A percentile compares a stretch with the other conserved stretches of the same genome.
Evolutionary conservation across 257 asterid species (phyloP).

Genomic region (Handroanthus guayacan): DNA sequence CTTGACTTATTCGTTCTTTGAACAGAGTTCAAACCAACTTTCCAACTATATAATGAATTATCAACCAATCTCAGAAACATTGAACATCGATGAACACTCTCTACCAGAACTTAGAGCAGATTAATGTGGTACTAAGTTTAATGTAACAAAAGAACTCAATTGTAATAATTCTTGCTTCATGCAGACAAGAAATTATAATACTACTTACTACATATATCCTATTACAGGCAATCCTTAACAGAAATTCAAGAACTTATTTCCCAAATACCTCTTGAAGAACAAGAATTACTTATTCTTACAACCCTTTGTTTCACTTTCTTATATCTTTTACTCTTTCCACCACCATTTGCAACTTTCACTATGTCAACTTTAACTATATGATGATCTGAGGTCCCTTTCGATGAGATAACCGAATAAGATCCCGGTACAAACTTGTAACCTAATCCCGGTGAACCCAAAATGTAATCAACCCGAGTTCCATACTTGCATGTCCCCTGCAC

Average conservation of each 20-base stretch:
- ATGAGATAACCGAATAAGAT: slow-evolving; percentile 80
- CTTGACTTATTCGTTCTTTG: too few species aligned
- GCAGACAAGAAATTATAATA: too few species aligned
- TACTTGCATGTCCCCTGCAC: slow-evolving; percentile 96
- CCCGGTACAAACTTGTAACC: slow-evolving; percentile 78
- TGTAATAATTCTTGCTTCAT: too few species aligned
- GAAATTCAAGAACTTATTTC: slow-evolving; percentile 25
- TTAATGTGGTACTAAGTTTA: too few species aligned
- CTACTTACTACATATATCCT: too few species aligned
- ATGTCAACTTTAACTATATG: slow-evolving; percentile 89
- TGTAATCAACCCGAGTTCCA: slow-evolving; percentile 91
- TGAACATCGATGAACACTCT: background rate
- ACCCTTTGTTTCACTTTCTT: slow-evolving; percentile 49
- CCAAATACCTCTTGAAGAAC: slow-evolving; percentile 52
- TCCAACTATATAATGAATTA: too few species aligned
- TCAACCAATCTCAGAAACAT: too few species aligned
- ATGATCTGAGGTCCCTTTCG: slow-evolving; percentile 95
- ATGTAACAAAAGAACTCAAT: too few species aligned
- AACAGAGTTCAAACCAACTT: too few species aligned
- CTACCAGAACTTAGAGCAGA: too few species aligned
- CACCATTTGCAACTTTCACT: slow-evolving; percentile 46
- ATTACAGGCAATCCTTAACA: too few species aligned
- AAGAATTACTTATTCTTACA: slow-evolving; percentile 50
- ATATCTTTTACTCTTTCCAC: slow-evolving; percentile 33
- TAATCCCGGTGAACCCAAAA: slow-evolving; percentile 59